Base-by-base conservation (phyloP, 208 protist genomes). In the Leishmania lainsoni region DNA sequence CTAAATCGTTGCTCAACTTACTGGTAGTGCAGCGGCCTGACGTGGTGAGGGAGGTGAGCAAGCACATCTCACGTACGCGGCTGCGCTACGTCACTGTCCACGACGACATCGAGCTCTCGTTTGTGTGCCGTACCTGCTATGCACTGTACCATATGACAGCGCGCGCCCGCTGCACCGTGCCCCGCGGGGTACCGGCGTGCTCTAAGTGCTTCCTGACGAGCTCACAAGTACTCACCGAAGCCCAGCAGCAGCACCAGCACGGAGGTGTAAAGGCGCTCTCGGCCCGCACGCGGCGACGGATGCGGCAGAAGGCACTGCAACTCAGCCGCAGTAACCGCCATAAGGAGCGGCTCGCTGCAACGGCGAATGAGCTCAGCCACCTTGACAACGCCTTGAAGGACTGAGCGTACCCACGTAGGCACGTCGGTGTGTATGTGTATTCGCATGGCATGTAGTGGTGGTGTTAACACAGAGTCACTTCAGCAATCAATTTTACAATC, bases 61-160 rank as follows among this genome's bases (percentile, higher is more conserved):
- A 80, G 49, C 86, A 83, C 29, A 85, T 97, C 65, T 87, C 86
- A 4, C 81, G 85, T 22, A 85, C 84, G 2, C 78, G 79, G 68
- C 66, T 97, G 42, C 74, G 80, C 54, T 72, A 89, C 73, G 70
- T 94, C 39, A 97, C 90, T 5, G 83, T 94, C 49, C 85, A 91
- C 78, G 88, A 91, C 66, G 83, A 93, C 70, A 79, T 86, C 49
- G 84, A 91, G 76, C 74, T 93, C 39, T 76, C 91, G 20, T 94
- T 97, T 87, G 92, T 97, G 45, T 97, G 93, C 75, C 87, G 90
- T 22, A 90, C 63, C 68, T 97, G 93, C 65, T 83, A 92, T 35
- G 87, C 89, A 1, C 85, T 82, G 6, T 97, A 94, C 81, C 87
- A 88, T 58, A 94, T 95, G 90, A 87, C 91, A 16, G 82, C 92